Evolutionary conservation across 139 green algal genomes (phyloP).

Genomic region (Chlamydomonas sp.): DNA sequence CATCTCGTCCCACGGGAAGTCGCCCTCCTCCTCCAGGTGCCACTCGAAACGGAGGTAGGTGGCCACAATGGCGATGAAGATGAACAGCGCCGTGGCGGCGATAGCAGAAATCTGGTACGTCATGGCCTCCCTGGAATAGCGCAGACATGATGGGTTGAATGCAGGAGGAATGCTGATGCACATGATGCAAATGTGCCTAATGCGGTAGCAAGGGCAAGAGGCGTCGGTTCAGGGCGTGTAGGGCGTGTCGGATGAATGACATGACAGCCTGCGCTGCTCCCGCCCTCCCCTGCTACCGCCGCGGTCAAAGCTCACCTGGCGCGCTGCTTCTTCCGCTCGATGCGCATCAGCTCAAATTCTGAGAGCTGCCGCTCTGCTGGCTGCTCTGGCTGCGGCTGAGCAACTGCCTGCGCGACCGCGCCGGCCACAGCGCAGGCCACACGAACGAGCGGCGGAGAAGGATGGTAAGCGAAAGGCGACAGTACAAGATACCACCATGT

Average conservation of each 20-base stretch:
- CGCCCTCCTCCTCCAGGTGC: conserved; percentile 62
- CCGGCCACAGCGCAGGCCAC: too few relatives aligned
- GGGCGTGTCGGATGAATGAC: not conserved
- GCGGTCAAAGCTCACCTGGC: not conserved
- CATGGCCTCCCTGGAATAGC: conserved; percentile 64
- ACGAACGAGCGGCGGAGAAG: too few relatives aligned
- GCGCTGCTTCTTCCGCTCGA: conserved; percentile 19
- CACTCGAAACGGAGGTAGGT: conserved; percentile 82
- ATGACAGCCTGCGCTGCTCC: not conserved
- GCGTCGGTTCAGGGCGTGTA: not conserved
- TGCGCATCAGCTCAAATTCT: conserved; percentile 1
- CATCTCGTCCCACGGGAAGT: conserved; percentile 78
- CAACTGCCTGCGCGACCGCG: not conserved
- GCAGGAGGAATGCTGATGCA: too few relatives aligned
- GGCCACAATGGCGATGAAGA: conserved; percentile 68
- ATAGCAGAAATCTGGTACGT: conserved; percentile 80
- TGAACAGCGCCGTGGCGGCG: conserved; percentile 69
- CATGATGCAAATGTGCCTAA: too few relatives aligned
- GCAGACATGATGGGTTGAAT: not conserved
- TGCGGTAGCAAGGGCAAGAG: not conserved
- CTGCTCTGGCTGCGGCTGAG: not conserved
- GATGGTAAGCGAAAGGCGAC: too few relatives aligned
- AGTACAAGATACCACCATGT: too few relatives aligned
- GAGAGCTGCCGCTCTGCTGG: not conserved
- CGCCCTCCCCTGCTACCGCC: too few relatives aligned